Evolutionary conservation across 2,329 filamentous ascomycete genomes (phyloP).

Genomic region (Diatrype stigma): DNA sequence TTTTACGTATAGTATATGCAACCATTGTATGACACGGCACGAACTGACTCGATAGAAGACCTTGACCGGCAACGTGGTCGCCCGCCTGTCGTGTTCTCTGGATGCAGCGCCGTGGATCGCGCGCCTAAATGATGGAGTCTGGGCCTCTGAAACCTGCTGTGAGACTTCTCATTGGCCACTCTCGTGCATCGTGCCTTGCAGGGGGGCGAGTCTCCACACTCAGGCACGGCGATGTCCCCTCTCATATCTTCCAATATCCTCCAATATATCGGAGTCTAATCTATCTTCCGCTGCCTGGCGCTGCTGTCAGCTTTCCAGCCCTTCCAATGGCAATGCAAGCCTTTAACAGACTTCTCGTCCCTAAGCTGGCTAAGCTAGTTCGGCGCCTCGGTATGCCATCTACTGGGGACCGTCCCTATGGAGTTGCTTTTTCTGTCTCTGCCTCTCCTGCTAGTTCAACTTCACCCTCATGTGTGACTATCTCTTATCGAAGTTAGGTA

Average conservation of each 20-base stretch:
- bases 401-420: background rate
- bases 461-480: background rate
- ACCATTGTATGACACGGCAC: background rate
- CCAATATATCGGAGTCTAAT: background rate
- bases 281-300: background rate
- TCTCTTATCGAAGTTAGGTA: no score
- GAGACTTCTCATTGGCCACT: background rate
- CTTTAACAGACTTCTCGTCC: background rate
- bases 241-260: no score
- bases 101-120: background rate
- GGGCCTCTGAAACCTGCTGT: background rate
- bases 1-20: background rate
- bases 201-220: background rate
- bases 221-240: no score
- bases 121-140: background rate
- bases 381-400: background rate
- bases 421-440: background rate
- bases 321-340: background rate
- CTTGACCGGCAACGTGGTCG: slow-evolving; percentile 14
- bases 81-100: slow-evolving; percentile 16
- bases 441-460: background rate
- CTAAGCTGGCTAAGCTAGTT: no score
- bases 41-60: background rate
- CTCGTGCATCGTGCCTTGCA: background rate
- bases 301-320: background rate